Evolutionary conservation across 805 yeast species (phyloP), one percentile per base, ranked within the genome.

Genomic region (Cyberlindnera mrakii): DNA sequence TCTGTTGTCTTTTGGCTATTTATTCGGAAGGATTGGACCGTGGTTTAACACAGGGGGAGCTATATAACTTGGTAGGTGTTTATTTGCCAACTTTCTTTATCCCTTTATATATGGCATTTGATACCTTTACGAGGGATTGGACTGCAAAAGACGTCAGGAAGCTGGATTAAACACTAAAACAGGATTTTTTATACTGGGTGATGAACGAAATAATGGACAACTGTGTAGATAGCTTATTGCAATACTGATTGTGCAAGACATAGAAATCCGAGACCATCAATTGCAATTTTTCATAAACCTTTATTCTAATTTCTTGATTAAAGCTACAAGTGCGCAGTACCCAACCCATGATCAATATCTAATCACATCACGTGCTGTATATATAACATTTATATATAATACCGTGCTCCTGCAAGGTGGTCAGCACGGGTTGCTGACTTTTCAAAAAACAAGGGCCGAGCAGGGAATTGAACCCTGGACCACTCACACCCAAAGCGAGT

Each of bases 81-180:
- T 87, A 87, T 57, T 53, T 71, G 1, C 95, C 96, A n/a, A 85
- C 87, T 15, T 72, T 82, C 43, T 30, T 82, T 20, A 74, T 87
- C 37, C 95, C 95, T 3, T 57, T 70, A 16, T 53, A 64, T 30
- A 76, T 87, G 69, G 59, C 65, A 10, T 49, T 60, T 17, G 51
- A 45, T 10, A 50, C 48, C 1, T 47, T 49, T 35, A 32, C 39
- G 4, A 58, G 59, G 47, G 44, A 44, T n/a, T 51, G 57, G 53
- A 9, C 19, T 25, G 15, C 32, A 13, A 23, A n/a, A 9, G 19
- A 11, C 17, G 30, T n/a, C 6, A 4, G n/a, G 18, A 35, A 35
- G 31, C 9, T 7, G 13, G 37, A 20, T 14, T 14, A 35, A 30
- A 35, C 9, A 16, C 10, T 16, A 16, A 6, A 17, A 5, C 23